Percentiles rank a stretch among this genome's conserved stretches.
phyloP scores from a whole-genome alignment of 495 filamentous ascomycete species.

The Neurospora sp. region DNA sequence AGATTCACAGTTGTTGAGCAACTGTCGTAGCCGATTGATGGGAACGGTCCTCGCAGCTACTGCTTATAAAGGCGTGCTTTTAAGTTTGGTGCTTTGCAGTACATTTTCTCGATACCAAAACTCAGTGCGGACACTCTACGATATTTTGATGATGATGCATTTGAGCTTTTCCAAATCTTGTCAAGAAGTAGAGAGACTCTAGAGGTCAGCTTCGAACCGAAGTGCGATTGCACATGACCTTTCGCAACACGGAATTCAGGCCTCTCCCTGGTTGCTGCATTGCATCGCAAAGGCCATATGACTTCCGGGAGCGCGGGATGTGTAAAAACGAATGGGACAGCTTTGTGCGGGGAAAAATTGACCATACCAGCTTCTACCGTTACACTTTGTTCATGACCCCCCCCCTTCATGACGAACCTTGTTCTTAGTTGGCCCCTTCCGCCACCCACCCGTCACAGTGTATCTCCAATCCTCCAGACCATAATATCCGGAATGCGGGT shows the following conservation, averaged over 20 bases:
- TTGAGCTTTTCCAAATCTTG: background rate
- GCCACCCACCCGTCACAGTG: too few species aligned
- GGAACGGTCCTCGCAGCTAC: background rate
- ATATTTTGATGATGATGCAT: rapidly evolving
- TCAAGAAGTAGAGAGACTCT: too few species aligned
- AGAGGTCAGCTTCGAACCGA: too few species aligned
- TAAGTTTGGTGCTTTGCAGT: background rate
- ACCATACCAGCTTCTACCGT: too few species aligned
- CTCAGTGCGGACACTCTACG: background rate
- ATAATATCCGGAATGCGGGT: too few species aligned
- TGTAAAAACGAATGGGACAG: background rate
- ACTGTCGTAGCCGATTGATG: background rate
- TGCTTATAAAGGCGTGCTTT: rapidly evolving
- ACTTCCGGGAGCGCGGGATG: background rate
- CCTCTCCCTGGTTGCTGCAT: background rate
- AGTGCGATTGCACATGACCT: background rate
- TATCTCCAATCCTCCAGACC: too few species aligned
- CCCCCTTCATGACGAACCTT: too few species aligned
- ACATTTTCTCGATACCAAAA: background rate
- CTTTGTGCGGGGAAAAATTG: too few species aligned
- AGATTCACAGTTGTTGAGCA: background rate
- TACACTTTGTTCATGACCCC: too few species aligned
- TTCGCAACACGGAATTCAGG: background rate
- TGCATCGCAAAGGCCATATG: background rate
- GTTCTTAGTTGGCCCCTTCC: too few species aligned